Percentiles rank a stretch among this genome's conserved stretches.
Evolutionary conservation across 129 eudicot species (phyloP).

Genomic region (Pittosporum tobira): DNA sequence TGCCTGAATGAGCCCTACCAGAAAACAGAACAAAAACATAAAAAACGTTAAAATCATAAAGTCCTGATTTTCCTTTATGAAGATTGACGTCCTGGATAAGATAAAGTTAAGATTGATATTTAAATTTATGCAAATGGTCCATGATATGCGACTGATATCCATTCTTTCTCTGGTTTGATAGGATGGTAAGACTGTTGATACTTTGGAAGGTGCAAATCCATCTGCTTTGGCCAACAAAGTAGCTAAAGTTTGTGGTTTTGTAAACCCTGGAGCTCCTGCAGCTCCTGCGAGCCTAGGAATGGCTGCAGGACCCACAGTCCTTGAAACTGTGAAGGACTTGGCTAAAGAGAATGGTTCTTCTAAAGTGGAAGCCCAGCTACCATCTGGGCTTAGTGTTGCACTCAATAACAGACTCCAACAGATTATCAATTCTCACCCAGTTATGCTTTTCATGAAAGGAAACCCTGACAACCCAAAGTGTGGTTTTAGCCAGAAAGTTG

Average conservation of each 20-base stretch:
- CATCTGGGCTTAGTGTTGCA: constrained; percentile 28
- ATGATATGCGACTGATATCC: not conserved
- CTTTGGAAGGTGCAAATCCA: constrained; percentile 91
- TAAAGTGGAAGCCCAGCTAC: constrained; percentile 11
- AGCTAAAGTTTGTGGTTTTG: constrained; percentile 76
- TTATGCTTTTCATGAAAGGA: constrained; percentile 97
- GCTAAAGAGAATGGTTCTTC: constrained; percentile 48
- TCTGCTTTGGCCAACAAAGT: constrained; percentile 85
- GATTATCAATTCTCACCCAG: constrained; percentile 60
- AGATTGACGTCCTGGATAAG: not conserved
- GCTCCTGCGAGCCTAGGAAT: constrained; percentile 95
- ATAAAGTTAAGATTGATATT: not conserved
- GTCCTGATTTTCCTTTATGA: not conserved
- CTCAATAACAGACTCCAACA: constrained; percentile 57
- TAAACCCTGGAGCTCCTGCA: constrained; percentile 71
- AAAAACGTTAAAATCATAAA: too few relatives aligned
- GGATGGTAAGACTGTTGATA: constrained; percentile 79
- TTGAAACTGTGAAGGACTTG: constrained; percentile 67
- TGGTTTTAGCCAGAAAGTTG: constrained; percentile 80
- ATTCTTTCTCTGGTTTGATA: constrained; percentile 11
- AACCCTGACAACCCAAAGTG: constrained; percentile 78
- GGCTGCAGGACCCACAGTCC: constrained; percentile 85
- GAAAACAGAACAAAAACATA: not conserved
- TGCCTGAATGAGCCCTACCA: not conserved
- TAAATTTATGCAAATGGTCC: not conserved